Conservation (phyloP, 2,329 filamentous ascomycete genomes). For the Conoideocrella luteorostrata region DNA sequence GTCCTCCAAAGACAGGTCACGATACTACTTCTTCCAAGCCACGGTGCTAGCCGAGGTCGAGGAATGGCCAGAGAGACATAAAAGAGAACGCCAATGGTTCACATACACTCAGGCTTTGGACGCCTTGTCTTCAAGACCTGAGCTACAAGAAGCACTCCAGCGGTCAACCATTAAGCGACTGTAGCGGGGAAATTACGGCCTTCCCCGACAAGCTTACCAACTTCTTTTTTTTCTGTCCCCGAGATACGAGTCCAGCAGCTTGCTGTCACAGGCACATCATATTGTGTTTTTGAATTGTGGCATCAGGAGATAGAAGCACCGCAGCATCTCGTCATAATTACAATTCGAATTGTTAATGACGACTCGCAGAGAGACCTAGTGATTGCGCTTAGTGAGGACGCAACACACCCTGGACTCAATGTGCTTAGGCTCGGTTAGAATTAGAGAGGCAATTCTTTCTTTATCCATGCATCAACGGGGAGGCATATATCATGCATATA, state of each 20-base stretch:
- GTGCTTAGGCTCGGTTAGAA: background rate
- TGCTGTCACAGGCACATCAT: background rate
- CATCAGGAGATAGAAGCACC: too few relatives aligned
- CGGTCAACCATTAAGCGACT: constrained; percentile 61
- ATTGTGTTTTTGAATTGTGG: too few relatives aligned
- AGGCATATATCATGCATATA: constrained; percentile 9
- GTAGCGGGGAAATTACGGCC: constrained; percentile 12
- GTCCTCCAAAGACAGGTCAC: constrained; percentile 53
- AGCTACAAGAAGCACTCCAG: constrained; percentile 81
- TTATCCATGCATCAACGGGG: background rate
- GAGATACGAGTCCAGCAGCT: too few relatives aligned
- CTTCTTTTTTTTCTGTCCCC: background rate
- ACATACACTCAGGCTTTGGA: constrained; percentile 75
- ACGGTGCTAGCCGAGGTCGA: constrained; percentile 79
- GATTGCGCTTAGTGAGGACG: too few relatives aligned
- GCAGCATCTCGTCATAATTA: too few relatives aligned
- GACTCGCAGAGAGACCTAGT: too few relatives aligned
- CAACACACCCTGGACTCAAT: too few relatives aligned
- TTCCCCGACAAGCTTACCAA: background rate
- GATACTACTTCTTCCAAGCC: constrained; percentile 80
- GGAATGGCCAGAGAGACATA: constrained; percentile 91
- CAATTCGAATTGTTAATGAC: too few relatives aligned
- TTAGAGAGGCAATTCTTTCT: background rate
- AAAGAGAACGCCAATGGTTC: constrained; percentile 87
- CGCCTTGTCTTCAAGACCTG: constrained; percentile 69